Percentiles rank a stretch among this genome's conserved stretches.
These are phyloP conservation scores for Athelia sp. DNA, from an alignment of 1,284 basidiomycete genomes.

Conservation along the genomic window DNA sequence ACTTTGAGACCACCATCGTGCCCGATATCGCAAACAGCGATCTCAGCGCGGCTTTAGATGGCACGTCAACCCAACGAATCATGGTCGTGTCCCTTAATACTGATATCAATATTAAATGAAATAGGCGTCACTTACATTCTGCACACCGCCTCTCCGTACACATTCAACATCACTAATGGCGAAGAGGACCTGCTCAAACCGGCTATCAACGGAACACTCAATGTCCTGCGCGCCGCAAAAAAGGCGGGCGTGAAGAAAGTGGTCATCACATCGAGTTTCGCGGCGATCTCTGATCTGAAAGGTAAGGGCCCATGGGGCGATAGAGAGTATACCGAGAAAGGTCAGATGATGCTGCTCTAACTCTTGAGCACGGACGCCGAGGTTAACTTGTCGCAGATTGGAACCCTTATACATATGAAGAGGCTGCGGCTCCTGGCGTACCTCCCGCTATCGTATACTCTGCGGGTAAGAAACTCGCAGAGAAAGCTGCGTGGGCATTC, in stretches of 20 bases:
- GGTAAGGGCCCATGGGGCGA: background rate
- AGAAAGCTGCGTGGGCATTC: constrained; percentile 2
- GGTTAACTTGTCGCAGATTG: too few relatives aligned
- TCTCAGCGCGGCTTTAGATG: background rate
- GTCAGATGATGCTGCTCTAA: background rate
- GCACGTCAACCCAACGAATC: too few relatives aligned
- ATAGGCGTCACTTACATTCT: background rate
- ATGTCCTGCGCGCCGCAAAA: background rate
- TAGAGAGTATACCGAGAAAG: background rate
- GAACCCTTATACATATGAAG: background rate
- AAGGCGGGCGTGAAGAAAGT: background rate
- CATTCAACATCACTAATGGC: background rate
- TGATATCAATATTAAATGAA: too few relatives aligned
- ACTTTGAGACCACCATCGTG: background rate
- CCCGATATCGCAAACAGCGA: background rate
- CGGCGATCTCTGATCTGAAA: background rate
- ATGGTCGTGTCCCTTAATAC: too few relatives aligned
- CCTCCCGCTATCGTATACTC: background rate
- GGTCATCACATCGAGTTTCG: background rate
- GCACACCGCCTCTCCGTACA: background rate
- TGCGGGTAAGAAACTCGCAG: constrained; percentile 1
- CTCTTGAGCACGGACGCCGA: too few relatives aligned
- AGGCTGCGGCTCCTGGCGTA: background rate
- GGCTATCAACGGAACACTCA: background rate
- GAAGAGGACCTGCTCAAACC: background rate